phyloP scores from a whole-genome alignment of 768 basidiomycete species.

The Pleurotus tuoliensis region DNA sequence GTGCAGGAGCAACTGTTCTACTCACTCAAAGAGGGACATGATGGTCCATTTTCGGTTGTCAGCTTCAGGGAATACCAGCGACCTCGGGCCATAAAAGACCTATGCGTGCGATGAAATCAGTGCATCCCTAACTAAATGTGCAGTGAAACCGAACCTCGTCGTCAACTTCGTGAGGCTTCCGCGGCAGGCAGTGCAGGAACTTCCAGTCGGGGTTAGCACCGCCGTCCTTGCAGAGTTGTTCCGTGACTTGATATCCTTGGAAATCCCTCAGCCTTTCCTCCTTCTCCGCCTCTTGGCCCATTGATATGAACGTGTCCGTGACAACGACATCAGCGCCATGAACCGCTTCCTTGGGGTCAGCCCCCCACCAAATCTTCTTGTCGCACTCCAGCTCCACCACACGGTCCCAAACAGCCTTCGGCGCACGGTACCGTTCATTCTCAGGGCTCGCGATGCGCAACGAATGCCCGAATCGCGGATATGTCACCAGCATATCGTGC shows the following conservation, averaged over 20 bases:
- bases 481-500: slow-evolving; percentile 96
- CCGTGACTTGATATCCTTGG: slow-evolving; percentile 91
- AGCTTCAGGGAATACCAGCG: slow-evolving; percentile 88
- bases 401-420: slow-evolving; percentile 73
- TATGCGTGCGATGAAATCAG: slow-evolving; percentile 21
- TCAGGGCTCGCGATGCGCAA: slow-evolving; percentile 81
- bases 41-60: slow-evolving; percentile 98
- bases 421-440: slow-evolving; percentile 57
- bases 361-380: slow-evolving; percentile 67
- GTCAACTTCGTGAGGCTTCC: slow-evolving; percentile 91
- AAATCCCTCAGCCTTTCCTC: slow-evolving; percentile 83
- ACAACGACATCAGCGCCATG: slow-evolving; percentile 89
- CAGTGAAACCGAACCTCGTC: slow-evolving; percentile 61
- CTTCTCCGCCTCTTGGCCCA: slow-evolving; percentile 97
- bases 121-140: neutral
- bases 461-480: slow-evolving; percentile 85
- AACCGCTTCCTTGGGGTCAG: slow-evolving; percentile 83
- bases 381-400: slow-evolving; percentile 75
- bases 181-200: slow-evolving; percentile 94
- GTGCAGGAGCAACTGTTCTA: slow-evolving; percentile 13
- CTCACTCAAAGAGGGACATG: slow-evolving; percentile 88
- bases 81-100: slow-evolving; percentile 93
- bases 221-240: slow-evolving; percentile 73
- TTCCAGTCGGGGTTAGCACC: slow-evolving; percentile 87
- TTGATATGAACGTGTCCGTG: slow-evolving; percentile 99